Base-by-base conservation (phyloP, 805 yeast species). In the Metschnikowia amazonensis region DNA sequence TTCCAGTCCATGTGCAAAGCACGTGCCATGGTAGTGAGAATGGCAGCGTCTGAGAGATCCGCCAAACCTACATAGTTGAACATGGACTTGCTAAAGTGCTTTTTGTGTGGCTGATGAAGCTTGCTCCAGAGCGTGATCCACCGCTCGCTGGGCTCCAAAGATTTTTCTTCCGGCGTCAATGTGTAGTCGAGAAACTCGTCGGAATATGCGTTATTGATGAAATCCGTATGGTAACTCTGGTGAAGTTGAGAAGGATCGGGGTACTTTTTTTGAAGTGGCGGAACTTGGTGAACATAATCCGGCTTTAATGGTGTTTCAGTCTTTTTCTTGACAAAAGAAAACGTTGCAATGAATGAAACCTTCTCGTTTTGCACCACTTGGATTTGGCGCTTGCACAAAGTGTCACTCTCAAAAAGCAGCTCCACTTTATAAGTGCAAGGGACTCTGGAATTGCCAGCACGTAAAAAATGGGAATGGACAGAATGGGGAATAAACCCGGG, bases 381-480 rank as follows among this genome's bases (percentile, higher is more conserved):
- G 4, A 86, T 78, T 36, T 77, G 75, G 37, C 82, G 67, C 38
- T 80, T 77, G 28, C 74, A 66, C 44, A 74, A 76, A 44, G 74
- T 74, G 35, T 70, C 76, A 7, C 82, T 84, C 34, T 77, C 76
- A 43, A 79, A 69, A 20, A 82, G 58, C 35, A 68, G 69, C 16
- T 61, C 63, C 5, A 86, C 89, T 29, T 72, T 65, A 60, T 82
- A 86, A 7, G 64, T 64, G 53, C 82, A 74, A 14, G 77, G 76
- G 1, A 63, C 49, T 0, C 55, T 53, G 0, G 75, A 69, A 33
- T 70, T 64, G 0, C 86, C 89, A 1, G 83, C 78, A 13, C 66
- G 62, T 6, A 84, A 59, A 55, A 84, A 84, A 59, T 78, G 81
- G 14, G 82, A 73, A 57, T 84, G 89, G 45, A 81, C 64, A 9